Evolutionary conservation across 2,329 filamentous ascomycete species (phyloP).

Genomic region (Cladosporium sphaerospermum): DNA sequence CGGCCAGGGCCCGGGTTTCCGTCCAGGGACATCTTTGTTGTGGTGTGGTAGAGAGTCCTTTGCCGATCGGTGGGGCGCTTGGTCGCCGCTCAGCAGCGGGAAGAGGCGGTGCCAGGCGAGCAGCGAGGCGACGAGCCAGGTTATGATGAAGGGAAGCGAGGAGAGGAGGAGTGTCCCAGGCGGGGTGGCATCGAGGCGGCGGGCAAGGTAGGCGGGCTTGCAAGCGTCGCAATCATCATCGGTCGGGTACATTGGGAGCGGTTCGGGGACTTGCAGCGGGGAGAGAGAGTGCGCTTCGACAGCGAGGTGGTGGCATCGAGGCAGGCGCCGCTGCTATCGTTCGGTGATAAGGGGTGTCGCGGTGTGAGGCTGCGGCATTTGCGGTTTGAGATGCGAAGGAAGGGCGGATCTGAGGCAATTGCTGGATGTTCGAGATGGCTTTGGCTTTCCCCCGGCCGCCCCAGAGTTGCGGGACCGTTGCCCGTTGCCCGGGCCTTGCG

Average conservation of each 20-base stretch:
- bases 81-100: slow-evolving; percentile 58
- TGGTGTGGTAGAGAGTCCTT: slow-evolving; percentile 44
- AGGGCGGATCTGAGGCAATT: neutral
- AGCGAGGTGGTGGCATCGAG: neutral
- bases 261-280: too few species aligned
- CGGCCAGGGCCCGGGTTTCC: slow-evolving; percentile 10
- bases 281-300: too few species aligned
- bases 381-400: neutral
- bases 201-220: slow-evolving; percentile 46
- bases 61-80: slow-evolving; percentile 50
- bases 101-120: slow-evolving; percentile 64
- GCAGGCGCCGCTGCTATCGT: neutral
- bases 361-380: neutral
- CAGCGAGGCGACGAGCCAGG: slow-evolving; percentile 58
- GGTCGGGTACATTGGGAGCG: slow-evolving; percentile 32
- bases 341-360: too few species aligned
- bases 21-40: neutral
- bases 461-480: too few species aligned
- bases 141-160: slow-evolving; percentile 61
- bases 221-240: slow-evolving; percentile 51
- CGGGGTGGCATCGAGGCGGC: slow-evolving; percentile 37
- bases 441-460: neutral
- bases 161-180: slow-evolving; percentile 53
- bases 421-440: neutral
- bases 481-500: too few species aligned